Percentiles rank a stretch among this genome's conserved stretches.
phyloP scores from a whole-genome alignment of 1,284 basidiomycete genomes.

The Violaceomyces palustris region DNA sequence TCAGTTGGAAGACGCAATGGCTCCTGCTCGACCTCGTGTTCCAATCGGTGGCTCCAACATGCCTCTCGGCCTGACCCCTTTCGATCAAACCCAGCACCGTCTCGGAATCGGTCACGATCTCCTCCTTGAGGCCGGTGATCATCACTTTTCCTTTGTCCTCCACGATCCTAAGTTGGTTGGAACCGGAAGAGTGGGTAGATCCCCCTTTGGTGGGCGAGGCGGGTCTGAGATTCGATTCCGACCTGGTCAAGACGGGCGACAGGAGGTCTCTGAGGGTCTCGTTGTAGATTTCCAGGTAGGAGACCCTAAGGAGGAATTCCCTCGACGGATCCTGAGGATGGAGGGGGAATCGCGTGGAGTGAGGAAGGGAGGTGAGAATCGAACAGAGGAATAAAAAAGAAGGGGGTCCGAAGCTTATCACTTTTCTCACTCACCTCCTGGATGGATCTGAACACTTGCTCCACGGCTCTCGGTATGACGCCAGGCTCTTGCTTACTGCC shows the following conservation, averaged over 20 bases:
- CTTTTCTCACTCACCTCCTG: too few relatives aligned
- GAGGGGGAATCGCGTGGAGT: too few relatives aligned
- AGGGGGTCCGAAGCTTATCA: too few relatives aligned
- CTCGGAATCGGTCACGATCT: slow-evolving; percentile 57
- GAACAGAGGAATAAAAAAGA: too few relatives aligned
- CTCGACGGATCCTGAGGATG: slow-evolving; percentile 52
- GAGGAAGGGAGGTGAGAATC: too few relatives aligned
- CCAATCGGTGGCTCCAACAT: slow-evolving; percentile 95
- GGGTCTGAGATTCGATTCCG: slow-evolving; percentile 2
- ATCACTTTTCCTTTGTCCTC: slow-evolving; percentile 55
- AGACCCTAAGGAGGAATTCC: slow-evolving; percentile 58
- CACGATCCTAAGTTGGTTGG: slow-evolving; percentile 34
- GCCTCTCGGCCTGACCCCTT: slow-evolving; percentile 77
- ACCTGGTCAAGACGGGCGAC: slow-evolving; percentile 8
- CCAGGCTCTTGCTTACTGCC: slow-evolving; percentile 80
- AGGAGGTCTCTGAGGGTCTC: slow-evolving; percentile 59
- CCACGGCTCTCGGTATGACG: slow-evolving; percentile 84
- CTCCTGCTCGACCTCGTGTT: slow-evolving; percentile 90
- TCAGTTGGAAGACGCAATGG: slow-evolving; percentile 67
- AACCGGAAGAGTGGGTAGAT: slow-evolving; percentile 6
- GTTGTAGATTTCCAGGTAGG: slow-evolving; percentile 62
- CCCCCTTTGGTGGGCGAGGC: slow-evolving; percentile 25
- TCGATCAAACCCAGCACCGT: slow-evolving; percentile 64
- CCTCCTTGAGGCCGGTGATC: slow-evolving; percentile 57
- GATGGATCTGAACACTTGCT: slow-evolving; percentile 57